Evolutionary conservation across 768 basidiomycete genomes (phyloP).

Genomic region (Suillus paluster): DNA sequence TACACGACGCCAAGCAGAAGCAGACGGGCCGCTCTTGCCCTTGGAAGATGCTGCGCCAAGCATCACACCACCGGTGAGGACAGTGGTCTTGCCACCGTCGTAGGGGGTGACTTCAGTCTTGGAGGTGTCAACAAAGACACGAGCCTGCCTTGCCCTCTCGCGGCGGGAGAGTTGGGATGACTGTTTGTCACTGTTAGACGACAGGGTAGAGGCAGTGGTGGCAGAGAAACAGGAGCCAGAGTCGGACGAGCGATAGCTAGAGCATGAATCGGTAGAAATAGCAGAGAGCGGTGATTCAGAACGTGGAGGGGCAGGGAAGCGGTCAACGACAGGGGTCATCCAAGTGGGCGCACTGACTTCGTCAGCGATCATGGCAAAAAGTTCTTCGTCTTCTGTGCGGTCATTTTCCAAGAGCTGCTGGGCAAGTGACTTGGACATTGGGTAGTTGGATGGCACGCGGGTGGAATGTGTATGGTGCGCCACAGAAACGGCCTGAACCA

Average conservation of each 20-base stretch:
- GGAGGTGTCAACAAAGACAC: conserved; percentile 73
- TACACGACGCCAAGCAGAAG: conserved; percentile 58
- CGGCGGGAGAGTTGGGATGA: conserved; percentile 64
- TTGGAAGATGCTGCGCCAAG: conserved; percentile 58
- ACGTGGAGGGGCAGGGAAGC: conserved; percentile 57
- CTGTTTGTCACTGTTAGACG: conserved; percentile 46
- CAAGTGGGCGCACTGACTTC: conserved; percentile 72
- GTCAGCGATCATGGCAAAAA: conserved; percentile 76
- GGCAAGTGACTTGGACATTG: conserved; percentile 63
- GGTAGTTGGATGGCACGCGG: conserved; percentile 23
- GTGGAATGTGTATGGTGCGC: conserved; percentile 15
- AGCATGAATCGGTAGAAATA: conserved; percentile 54
- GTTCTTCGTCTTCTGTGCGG: conserved; percentile 68
- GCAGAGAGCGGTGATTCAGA: conserved; percentile 64
- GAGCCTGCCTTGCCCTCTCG: conserved; percentile 68
- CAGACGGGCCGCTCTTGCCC: conserved; percentile 28
- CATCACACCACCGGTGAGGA: conserved; percentile 88
- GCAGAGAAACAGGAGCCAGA: conserved; percentile 76
- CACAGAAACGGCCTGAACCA: conserved; percentile 29
- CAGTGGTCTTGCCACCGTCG: conserved; percentile 87
- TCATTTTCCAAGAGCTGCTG: conserved; percentile 79
- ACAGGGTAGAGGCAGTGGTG: conserved; percentile 58
- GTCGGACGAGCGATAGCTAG: conserved; percentile 67
- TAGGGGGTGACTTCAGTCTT: conserved; percentile 85
- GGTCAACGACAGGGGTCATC: conserved; percentile 65